Percentiles rank a stretch among this genome's conserved stretches.
phyloP scores from a whole-genome alignment of 2,329 filamentous ascomycete species.

The Trichoderma arundinaceum region DNA sequence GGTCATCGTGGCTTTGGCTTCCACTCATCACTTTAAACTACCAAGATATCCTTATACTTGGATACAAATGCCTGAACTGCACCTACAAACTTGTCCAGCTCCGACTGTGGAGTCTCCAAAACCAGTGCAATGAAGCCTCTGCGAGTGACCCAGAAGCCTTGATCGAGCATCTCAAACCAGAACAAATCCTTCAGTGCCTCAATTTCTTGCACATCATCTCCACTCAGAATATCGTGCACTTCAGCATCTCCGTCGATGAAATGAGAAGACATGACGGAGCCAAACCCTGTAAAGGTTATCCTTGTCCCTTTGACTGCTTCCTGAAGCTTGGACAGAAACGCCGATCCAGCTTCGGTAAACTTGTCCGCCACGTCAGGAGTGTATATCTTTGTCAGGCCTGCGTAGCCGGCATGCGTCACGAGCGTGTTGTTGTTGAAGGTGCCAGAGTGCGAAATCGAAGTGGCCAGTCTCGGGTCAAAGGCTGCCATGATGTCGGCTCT shows the following conservation, averaged over 20 bases:
- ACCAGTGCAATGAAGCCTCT: constrained; percentile 51
- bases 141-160: constrained; percentile 50
- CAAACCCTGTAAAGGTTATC: constrained; percentile 47
- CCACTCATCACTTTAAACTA: background rate
- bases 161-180: constrained; percentile 54
- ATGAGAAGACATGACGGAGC: constrained; percentile 47
- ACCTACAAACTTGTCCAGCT: constrained; percentile 50
- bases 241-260: constrained; percentile 41
- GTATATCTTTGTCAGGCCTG: constrained; percentile 46
- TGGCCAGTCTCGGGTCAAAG: constrained; percentile 56
- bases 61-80: constrained; percentile 46
- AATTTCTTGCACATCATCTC: constrained; percentile 42
- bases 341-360: constrained; percentile 44
- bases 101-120: constrained; percentile 46
- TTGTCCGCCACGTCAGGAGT: constrained; percentile 41
- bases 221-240: constrained; percentile 39
- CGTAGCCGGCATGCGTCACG: constrained; percentile 61
- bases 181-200: constrained; percentile 49
- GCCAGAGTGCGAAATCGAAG: constrained; percentile 60
- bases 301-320: constrained; percentile 44
- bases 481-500: constrained; percentile 61
- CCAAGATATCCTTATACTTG: constrained; percentile 36
- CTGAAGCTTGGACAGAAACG: constrained; percentile 42
- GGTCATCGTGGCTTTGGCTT: too few relatives aligned
- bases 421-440: constrained; percentile 72